A percentile compares a stretch with the other conserved stretches of the same genome.
phyloP scores from a whole-genome alignment of 257 asterid genomes.

The Solanum commersonii region DNA sequence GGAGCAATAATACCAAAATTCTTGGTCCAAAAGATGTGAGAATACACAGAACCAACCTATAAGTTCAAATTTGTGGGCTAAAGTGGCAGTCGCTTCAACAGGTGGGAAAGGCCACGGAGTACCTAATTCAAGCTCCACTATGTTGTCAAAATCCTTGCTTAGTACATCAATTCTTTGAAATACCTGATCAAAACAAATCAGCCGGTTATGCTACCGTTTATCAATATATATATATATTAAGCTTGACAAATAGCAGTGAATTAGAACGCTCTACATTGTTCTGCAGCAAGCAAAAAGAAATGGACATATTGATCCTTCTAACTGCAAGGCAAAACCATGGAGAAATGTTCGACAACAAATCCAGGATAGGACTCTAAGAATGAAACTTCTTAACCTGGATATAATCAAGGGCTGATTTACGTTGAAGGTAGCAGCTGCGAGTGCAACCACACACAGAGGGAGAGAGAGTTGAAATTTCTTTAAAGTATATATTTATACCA shows the following conservation, averaged over 20 bases:
- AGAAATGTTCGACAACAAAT: not conserved
- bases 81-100: slow-evolving; percentile 69
- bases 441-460: not conserved
- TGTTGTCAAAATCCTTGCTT: slow-evolving; percentile 87
- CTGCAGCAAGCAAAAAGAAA: not conserved
- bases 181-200: slow-evolving; percentile 34
- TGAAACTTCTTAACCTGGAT: not conserved
- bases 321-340: not conserved
- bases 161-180: slow-evolving; percentile 84
- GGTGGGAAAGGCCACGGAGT: slow-evolving; percentile 95
- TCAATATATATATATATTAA: not conserved
- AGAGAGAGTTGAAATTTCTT: not conserved
- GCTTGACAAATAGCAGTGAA: not conserved
- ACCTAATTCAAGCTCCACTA: slow-evolving; percentile 82
- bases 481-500: not conserved
- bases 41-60: slow-evolving; percentile 32
- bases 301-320: not conserved
- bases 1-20: not conserved
- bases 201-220: not conserved
- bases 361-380: not conserved
- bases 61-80: slow-evolving; percentile 87
- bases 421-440: not conserved
- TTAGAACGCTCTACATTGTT: not conserved
- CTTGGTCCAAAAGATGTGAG: not conserved
- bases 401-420: not conserved